Conservation (phyloP, 2,329 filamentous ascomycete genomes). For the Aureobasidium namibiae region DNA sequence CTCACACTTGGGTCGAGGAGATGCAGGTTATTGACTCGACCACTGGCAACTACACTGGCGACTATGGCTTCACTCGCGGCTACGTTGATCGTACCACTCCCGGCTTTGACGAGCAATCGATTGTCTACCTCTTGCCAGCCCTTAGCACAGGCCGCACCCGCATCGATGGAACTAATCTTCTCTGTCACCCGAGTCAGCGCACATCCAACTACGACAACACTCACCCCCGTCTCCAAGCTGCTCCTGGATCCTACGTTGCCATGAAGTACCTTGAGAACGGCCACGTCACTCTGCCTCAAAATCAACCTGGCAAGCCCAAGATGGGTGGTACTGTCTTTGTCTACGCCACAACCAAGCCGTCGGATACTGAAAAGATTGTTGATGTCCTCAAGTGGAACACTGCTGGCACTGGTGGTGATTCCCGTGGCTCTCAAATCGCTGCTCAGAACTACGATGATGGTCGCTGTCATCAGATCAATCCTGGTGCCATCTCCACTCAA, state of each 20-base stretch:
- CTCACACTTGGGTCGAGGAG: constrained; percentile 79
- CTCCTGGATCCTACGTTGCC: constrained; percentile 39
- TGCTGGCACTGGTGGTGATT: constrained; percentile 73
- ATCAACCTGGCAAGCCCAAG: constrained; percentile 34
- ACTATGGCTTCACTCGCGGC: constrained; percentile 66
- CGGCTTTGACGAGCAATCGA: constrained; percentile 49
- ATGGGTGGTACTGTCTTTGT: constrained; percentile 40
- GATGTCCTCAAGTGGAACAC: constrained; percentile 72
- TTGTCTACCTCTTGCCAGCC: constrained; percentile 53
- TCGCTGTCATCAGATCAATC: constrained; percentile 75
- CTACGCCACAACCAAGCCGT: constrained; percentile 41
- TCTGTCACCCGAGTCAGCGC: constrained; percentile 60
- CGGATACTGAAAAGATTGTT: constrained; percentile 48
- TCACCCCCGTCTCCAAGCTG: constrained; percentile 55
- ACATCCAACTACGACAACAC: constrained; percentile 38
- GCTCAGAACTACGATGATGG: constrained; percentile 82
- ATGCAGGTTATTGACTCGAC: constrained; percentile 56
- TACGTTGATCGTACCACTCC: constrained; percentile 51
- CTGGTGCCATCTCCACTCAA: constrained; percentile 45
- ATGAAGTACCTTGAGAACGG: constrained; percentile 46
- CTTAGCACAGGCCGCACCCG: constrained; percentile 35
- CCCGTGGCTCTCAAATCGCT: constrained; percentile 65
- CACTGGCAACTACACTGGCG: constrained; percentile 65
- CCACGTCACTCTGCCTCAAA: constrained; percentile 37
- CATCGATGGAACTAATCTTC: constrained; percentile 44